phyloP scores from a whole-genome alignment of 75 land plant genomes.

The Picea glauca region DNA sequence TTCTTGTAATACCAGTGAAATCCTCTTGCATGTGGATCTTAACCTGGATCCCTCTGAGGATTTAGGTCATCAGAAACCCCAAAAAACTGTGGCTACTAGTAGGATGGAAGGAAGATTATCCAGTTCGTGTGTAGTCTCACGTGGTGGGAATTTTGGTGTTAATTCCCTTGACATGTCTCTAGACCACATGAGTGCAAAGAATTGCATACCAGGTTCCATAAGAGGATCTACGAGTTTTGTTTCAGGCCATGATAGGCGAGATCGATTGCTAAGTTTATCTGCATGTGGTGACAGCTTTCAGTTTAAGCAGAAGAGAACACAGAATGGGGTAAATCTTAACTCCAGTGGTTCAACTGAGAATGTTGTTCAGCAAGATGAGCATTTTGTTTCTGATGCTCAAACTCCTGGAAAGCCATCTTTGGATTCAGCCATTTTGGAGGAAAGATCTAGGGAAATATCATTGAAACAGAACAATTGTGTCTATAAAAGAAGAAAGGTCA shows the following conservation, averaged over 20 bases:
- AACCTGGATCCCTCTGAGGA: neutral
- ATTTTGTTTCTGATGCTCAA: neutral
- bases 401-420: neutral
- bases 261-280: conserved; percentile 6
- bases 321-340: neutral
- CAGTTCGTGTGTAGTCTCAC: neutral
- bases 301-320: neutral
- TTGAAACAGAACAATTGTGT: conserved; percentile 5
- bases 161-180: conserved; percentile 4
- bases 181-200: neutral
- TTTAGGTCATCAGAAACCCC: neutral
- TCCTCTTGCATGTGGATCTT: conserved; percentile 7
- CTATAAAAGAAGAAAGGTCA: conserved; percentile 5
- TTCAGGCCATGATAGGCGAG: neutral
- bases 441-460: conserved; percentile 4
- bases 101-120: neutral
- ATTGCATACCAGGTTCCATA: neutral
- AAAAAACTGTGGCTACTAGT: neutral
- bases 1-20: neutral
- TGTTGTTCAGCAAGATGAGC: neutral
- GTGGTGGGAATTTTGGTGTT: neutral
- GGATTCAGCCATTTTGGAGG: neutral
- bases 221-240: conserved; percentile 1
- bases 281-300: conserved; percentile 7
- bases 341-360: neutral